These are phyloP conservation scores for Sarcodon sp. DNA, from an alignment of 768 basidiomycete species.

Conservation along the genomic window DNA sequence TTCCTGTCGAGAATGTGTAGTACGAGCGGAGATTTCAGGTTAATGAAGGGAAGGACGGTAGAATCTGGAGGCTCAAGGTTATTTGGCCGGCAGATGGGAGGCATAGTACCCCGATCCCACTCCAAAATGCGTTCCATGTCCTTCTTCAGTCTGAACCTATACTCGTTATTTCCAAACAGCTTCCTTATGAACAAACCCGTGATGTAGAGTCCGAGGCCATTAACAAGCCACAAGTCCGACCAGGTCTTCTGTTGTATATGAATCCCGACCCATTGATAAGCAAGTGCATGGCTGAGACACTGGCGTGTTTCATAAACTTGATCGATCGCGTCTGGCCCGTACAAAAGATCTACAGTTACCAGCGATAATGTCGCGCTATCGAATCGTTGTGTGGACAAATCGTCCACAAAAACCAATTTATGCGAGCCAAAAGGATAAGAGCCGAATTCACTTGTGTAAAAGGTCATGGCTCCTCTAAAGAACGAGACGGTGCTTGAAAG, in stretches of 20 bases:
- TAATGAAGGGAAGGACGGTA: slow-evolving; percentile 73
- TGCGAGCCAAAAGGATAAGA: slow-evolving; percentile 94
- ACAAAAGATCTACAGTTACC: slow-evolving; percentile 67
- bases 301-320: slow-evolving; percentile 88
- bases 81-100: slow-evolving; percentile 89
- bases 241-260: slow-evolving; percentile 90
- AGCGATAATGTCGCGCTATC: slow-evolving; percentile 80
- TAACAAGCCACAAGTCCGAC: slow-evolving; percentile 95
- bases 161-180: slow-evolving; percentile 92
- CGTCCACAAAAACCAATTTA: slow-evolving; percentile 90
- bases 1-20: slow-evolving; percentile 91
- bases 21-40: slow-evolving; percentile 92
- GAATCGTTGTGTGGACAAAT: slow-evolving; percentile 69
- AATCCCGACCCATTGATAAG: slow-evolving; percentile 94
- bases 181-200: slow-evolving; percentile 79
- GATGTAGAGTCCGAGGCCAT: slow-evolving; percentile 86
- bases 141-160: slow-evolving; percentile 87
- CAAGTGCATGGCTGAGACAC: slow-evolving; percentile 74
- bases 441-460: slow-evolving; percentile 83
- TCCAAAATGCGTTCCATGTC: slow-evolving; percentile 90
- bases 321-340: slow-evolving; percentile 84
- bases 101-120: slow-evolving; percentile 79
- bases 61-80: slow-evolving; percentile 76
- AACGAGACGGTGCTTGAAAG: slow-evolving; percentile 59
- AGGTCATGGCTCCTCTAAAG: slow-evolving; percentile 84